A percentile compares a stretch with the other conserved stretches of the same genome.
phyloP scores from a whole-genome alignment of 495 filamentous ascomycete species.

The Aspergillus ellipticus region DNA sequence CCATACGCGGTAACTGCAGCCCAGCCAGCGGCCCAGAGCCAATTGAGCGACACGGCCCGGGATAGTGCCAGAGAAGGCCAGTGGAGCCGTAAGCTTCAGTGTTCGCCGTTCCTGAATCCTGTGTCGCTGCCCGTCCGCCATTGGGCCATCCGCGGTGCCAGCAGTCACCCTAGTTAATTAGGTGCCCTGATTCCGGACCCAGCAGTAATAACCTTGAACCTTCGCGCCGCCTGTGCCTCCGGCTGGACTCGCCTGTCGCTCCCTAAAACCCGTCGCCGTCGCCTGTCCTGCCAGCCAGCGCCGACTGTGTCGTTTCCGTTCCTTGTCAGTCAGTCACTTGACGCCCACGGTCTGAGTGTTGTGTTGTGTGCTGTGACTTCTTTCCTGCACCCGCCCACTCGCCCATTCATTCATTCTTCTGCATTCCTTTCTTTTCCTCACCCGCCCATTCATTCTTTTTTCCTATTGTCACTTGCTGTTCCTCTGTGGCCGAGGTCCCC shows the following conservation, averaged over 20 bases:
- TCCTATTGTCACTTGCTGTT: no score
- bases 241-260: not conserved
- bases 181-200: not conserved
- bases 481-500: not conserved
- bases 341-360: slow-evolving; percentile 11
- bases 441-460: slow-evolving; percentile 3
- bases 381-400: slow-evolving; percentile 8
- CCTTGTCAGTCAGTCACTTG: slow-evolving; percentile 7
- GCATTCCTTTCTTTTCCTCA: not conserved
- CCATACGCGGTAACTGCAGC: slow-evolving; percentile 10
- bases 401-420: slow-evolving; percentile 7
- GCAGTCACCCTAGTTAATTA: not conserved
- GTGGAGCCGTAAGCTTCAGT: not conserved
- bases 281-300: slow-evolving; percentile 2
- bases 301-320: slow-evolving; percentile 5
- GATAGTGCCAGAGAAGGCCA: not conserved
- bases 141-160: not conserved
- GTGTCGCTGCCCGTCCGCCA: not conserved
- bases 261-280: not conserved
- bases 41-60: not conserved
- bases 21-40: not conserved
- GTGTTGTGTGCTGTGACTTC: slow-evolving; percentile 11
- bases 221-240: no score
- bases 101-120: not conserved
- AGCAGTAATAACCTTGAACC: not conserved